A percentile compares a stretch with the other conserved stretches of the same genome.
Conservation (phyloP, 805 yeast species). For the Brettanomyces custersianus region DNA sequence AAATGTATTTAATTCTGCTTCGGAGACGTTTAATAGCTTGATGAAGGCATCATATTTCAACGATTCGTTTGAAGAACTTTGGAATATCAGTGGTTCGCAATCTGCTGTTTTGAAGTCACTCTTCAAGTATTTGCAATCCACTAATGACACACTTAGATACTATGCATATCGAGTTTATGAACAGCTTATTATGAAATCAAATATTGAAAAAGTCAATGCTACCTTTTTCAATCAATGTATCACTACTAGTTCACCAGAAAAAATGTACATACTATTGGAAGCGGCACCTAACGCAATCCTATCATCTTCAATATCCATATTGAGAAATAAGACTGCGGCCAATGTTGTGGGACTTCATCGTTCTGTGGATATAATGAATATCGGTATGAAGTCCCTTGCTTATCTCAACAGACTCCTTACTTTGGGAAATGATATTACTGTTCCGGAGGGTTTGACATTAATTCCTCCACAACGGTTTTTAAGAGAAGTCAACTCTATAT, state of each 20-base stretch:
- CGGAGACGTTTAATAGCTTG: too few relatives aligned
- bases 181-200: conserved; percentile 22
- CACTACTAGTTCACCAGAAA: not conserved
- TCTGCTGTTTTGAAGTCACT: too few relatives aligned
- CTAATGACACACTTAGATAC: conserved; percentile 9
- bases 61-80: too few relatives aligned
- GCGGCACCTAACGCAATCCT: conserved; percentile 28
- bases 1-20: too few relatives aligned
- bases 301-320: conserved; percentile 34
- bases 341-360: conserved; percentile 49
- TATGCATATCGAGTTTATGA: conserved; percentile 29
- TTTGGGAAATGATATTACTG: conserved; percentile 21
- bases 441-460: conserved; percentile 25
- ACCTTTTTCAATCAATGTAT: too few relatives aligned
- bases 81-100: too few relatives aligned
- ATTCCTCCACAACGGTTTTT: conserved; percentile 57
- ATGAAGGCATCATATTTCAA: too few relatives aligned
- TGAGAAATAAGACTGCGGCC: conserved; percentile 54
- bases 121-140: too few relatives aligned
- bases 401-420: conserved; percentile 36
- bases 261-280: conserved; percentile 10
- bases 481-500: conserved; percentile 48
- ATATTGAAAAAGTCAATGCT: too few relatives aligned
- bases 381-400: conserved; percentile 39
- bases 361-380: conserved; percentile 29